phyloP scores from a whole-genome alignment of 2,329 filamentous ascomycete species.

The Pseudogymnoascus sp. region DNA sequence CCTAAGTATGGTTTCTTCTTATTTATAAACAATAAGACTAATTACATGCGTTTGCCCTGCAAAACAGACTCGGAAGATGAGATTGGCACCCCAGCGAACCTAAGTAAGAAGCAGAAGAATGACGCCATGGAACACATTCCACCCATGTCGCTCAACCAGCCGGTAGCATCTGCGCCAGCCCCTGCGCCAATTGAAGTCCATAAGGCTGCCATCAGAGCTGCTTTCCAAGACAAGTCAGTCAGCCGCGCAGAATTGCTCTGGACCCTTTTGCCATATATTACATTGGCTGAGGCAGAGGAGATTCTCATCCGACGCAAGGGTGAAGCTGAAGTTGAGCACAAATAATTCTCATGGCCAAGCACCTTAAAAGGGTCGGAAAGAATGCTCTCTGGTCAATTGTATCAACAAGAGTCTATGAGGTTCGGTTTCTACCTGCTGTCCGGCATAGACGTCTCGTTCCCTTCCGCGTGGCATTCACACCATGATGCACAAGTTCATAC shows the following conservation, averaged over 20 bases:
- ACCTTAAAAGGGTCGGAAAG: neutral
- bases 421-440: neutral
- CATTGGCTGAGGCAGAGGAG: neutral
- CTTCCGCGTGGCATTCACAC: neutral
- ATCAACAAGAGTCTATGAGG: neutral
- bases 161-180: neutral
- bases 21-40: neutral
- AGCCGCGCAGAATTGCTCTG: neutral
- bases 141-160: neutral
- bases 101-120: neutral
- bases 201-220: neutral
- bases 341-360: neutral
- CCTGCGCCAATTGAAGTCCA: neutral
- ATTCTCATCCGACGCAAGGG: neutral
- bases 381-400: neutral
- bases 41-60: neutral
- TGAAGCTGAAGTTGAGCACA: no score
- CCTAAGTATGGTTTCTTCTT: neutral
- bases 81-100: neutral
- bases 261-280: neutral
- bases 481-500: neutral
- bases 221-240: neutral
- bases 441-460: neutral
- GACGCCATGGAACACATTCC: neutral
- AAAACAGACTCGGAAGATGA: neutral